Conservation (phyloP, 176 grass and related monocot genomes). For the Cenchrus purpureus region DNA sequence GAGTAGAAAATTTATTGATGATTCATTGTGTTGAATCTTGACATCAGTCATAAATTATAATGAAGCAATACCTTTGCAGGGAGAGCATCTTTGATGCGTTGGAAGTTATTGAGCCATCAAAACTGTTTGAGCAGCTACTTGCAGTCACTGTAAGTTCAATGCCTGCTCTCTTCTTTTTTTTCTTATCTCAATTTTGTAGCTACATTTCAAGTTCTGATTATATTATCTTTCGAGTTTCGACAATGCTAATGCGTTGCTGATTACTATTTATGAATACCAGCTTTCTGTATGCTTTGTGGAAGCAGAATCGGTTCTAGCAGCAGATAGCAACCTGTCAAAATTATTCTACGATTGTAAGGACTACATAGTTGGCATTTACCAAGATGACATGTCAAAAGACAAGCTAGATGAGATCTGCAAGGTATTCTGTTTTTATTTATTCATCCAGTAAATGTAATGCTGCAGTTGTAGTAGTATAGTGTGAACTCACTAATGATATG, state of each 20-base stretch:
- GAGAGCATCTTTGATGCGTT: constrained; percentile 83
- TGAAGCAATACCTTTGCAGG: constrained; percentile 47
- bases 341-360: constrained; percentile 87
- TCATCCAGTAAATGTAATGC: not conserved
- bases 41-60: constrained; percentile 22
- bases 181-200: not conserved
- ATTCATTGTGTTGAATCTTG: constrained; percentile 23
- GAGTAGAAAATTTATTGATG: constrained; percentile 49
- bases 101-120: constrained; percentile 79
- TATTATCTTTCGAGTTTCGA: constrained; percentile 16
- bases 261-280: constrained; percentile 61
- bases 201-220: constrained; percentile 8
- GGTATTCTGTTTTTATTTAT: constrained; percentile 51
- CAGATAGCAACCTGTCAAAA: constrained; percentile 66
- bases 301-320: constrained; percentile 65
- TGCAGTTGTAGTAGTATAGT: not conserved
- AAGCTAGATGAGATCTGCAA: constrained; percentile 77
- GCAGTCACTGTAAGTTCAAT: constrained; percentile 64
- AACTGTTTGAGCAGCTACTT: constrained; percentile 86
- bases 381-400: constrained; percentile 57
- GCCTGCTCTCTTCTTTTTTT: too few species aligned
- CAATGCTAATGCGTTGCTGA: not conserved
- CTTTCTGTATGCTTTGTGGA: constrained; percentile 75
- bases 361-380: constrained; percentile 60
- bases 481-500: constrained; percentile 3